Evolutionary conservation across 441 rosid genomes (phyloP), one percentile per base, ranked within the genome.

Genomic region (Eruca vesicaria): DNA sequence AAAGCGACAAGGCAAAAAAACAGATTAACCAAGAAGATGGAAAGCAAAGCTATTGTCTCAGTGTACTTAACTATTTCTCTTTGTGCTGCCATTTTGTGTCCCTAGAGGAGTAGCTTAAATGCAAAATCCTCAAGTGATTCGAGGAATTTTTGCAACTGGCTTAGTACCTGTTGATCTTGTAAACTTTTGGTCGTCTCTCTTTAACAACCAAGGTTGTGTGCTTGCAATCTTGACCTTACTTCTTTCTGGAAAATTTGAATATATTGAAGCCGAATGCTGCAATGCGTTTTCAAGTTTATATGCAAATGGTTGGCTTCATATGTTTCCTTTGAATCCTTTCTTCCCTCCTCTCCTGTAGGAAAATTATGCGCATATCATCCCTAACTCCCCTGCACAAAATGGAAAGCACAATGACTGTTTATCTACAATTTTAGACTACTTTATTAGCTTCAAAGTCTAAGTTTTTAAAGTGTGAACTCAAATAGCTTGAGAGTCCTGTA

Each of bases 251-350:
- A 63, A 63, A 4, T 36, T 35, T 7, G 67, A 45, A 36, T 7
- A 20, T 20, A 11, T 63, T 20, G 67, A 45, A 36, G n/a, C 45
- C 12, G 7, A 52, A 3, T 63, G 52, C 36, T 36, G 52, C 52
- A 36, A 63, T 11, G 67, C 52, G 4, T 63, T 1, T 9, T 63
- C 67, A 9, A 20, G 12, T 11, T 4, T 63, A 7, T 52, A 63
- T 63, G 52, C 67, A 3, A 36, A 63, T 4, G 36, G 67, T 6
- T 63, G 67, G 67, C 53, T 20, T 63, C 53, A 63, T 7, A 63
- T 63, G 53, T 63, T 63, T 9, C 52, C 67, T 0, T 5, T 63
- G 12, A 63, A 63, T 18, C 67, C 67, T 0, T 63, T 63, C 19
- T 63, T 63, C 32, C 67, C 67, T 11, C 67, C 52, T 36, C 26